A percentile compares a stretch with the other conserved stretches of the same genome.
These are phyloP conservation scores for Oemleria cerasiformis DNA, from an alignment of 306 rosid species.

Conservation along the genomic window DNA sequence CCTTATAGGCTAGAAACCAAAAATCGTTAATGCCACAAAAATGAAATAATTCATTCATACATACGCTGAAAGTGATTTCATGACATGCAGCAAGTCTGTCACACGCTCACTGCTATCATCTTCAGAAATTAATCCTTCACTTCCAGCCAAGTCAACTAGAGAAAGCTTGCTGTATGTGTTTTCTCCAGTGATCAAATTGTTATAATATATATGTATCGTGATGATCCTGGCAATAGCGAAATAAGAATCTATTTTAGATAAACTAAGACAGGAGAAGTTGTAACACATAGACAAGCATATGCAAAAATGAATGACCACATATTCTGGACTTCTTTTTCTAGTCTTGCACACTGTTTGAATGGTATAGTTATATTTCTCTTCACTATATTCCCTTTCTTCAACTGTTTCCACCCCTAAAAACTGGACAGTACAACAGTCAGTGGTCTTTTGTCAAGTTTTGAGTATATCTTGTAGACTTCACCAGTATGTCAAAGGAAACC, in stretches of 20 bases:
- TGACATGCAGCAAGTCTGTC: conserved; percentile 92
- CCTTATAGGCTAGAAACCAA: neutral
- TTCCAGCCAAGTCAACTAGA: conserved; percentile 94
- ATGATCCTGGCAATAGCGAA: conserved; percentile 59
- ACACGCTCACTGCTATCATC: conserved; percentile 85
- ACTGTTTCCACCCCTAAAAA: neutral
- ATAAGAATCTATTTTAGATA: conserved; percentile 28
- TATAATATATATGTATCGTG: conserved; percentile 66
- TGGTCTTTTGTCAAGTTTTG: neutral
- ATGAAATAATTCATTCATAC: conserved; percentile 30
- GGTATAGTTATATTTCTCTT: neutral
- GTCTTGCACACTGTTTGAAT: neutral
- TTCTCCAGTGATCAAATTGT: conserved; percentile 72
- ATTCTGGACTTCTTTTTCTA: neutral
- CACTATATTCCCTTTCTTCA: neutral
- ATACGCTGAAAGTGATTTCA: conserved; percentile 99
- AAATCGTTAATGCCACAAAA: neutral
- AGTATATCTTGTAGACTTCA: neutral
- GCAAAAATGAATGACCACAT: neutral
- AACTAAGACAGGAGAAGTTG: conserved; percentile 25
- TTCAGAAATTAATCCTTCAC: conserved; percentile 85
- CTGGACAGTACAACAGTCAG: neutral
- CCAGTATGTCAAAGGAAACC: neutral
- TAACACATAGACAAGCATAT: conserved; percentile 11
- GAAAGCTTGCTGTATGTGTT: conserved; percentile 83